Conservation (phyloP, 1,284 basidiomycete genomes). For the Tetrapyrgos nigripes region DNA sequence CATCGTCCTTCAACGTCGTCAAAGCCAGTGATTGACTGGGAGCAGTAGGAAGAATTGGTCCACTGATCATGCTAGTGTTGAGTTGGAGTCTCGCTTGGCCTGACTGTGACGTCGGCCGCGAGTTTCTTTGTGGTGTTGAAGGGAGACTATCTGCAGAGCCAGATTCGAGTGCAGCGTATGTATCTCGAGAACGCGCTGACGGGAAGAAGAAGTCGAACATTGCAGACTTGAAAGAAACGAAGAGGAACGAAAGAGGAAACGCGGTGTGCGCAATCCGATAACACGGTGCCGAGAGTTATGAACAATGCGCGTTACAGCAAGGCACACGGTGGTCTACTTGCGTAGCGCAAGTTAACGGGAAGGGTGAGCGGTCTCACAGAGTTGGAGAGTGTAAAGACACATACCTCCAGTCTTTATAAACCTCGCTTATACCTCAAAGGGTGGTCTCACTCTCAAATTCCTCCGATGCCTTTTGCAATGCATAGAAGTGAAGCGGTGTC, state of each 20-base stretch:
- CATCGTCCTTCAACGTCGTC: constrained; percentile 21
- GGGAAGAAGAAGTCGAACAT: constrained; percentile 3
- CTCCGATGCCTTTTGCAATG: no score
- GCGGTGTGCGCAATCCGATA: background rate
- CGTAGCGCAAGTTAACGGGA: no score
- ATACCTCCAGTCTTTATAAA: no score
- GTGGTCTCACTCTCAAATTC: no score
- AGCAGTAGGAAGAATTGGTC: constrained; percentile 37
- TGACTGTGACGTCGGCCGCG: background rate
- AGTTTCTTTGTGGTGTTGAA: background rate
- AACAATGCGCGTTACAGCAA: no score
- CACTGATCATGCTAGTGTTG: constrained; percentile 35
- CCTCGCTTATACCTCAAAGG: no score
- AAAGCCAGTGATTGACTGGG: constrained; percentile 39
- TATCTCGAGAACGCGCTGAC: background rate
- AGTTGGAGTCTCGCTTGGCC: constrained; percentile 17
- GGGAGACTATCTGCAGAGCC: background rate
- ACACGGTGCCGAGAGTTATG: background rate
- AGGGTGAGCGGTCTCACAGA: no score
- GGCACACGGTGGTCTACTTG: no score
- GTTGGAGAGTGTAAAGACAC: no score
- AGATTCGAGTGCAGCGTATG: background rate
- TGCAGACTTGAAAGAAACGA: background rate
- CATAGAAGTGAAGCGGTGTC: no score
- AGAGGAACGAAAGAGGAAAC: background rate